These are phyloP conservation scores for Neoascochyta sp. DNA, from an alignment of 2,329 filamentous ascomycete species.

Conservation along the genomic window DNA sequence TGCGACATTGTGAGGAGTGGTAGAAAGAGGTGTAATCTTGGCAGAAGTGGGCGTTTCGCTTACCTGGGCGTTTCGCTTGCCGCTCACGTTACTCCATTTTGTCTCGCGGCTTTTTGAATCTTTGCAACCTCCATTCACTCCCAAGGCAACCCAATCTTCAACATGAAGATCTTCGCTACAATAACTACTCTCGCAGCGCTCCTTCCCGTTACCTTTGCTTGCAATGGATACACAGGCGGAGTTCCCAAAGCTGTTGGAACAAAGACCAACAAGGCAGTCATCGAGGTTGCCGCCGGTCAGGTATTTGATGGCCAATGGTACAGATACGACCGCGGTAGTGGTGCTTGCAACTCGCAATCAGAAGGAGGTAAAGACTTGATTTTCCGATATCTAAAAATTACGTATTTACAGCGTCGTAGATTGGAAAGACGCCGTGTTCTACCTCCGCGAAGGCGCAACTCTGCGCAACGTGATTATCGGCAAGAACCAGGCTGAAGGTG, in stretches of 20 bases:
- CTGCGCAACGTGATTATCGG: constrained; percentile 54
- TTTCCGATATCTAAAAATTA: background rate
- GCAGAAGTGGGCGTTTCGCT: no score
- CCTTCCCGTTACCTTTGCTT: constrained; percentile 20
- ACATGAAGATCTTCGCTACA: constrained; percentile 16
- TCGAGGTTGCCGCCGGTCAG: constrained; percentile 21
- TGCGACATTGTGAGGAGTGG: no score
- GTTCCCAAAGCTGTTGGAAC: constrained; percentile 21
- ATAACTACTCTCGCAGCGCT: constrained; percentile 13
- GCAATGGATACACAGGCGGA: constrained; percentile 24
- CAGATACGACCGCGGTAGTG: constrained; percentile 23
- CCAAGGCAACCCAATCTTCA: background rate
- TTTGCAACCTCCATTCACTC: constrained; percentile 3
- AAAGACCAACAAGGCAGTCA: constrained; percentile 26
- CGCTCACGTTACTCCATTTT: no score
- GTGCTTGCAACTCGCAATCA: constrained; percentile 19
- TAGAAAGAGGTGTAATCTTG: no score
- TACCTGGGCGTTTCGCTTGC: no score
- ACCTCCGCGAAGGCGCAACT: constrained; percentile 48
- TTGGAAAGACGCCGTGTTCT: constrained; percentile 48
- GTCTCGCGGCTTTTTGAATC: no score
- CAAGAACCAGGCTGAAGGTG: constrained; percentile 49
- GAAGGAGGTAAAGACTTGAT: constrained; percentile 15
- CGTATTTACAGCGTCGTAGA: constrained; percentile 11
- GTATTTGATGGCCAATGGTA: constrained; percentile 24